These are phyloP conservation scores for barley (Hordeum vulgare) DNA, from an alignment of 176 grass and related monocot species.

Conservation along the genomic window DNA sequence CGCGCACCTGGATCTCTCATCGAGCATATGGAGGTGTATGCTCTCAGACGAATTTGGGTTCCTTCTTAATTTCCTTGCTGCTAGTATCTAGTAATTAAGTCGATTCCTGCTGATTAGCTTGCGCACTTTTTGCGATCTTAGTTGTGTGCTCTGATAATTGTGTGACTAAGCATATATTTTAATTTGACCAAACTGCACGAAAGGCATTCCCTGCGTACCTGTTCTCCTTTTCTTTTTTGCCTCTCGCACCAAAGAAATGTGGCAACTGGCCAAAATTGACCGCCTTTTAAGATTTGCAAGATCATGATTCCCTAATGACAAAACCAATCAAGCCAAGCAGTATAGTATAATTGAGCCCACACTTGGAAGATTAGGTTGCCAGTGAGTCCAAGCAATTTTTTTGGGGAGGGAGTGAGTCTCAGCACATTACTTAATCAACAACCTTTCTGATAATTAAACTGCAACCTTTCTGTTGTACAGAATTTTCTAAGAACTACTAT, in stretches of 20 bases:
- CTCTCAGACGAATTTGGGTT: not conserved
- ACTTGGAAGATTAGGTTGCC: not conserved
- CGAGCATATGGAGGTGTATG: not conserved
- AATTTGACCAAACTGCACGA: not conserved
- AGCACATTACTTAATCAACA: not conserved
- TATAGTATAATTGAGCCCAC: not conserved
- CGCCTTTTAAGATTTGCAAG: not conserved
- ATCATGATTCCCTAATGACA: not conserved
- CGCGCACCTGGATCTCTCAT: not conserved
- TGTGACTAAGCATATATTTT: not conserved
- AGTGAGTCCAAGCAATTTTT: not conserved
- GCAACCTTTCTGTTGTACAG: too few relatives aligned
- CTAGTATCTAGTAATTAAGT: not conserved
- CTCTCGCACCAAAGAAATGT: not conserved
- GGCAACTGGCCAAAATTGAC: constrained; percentile 6
- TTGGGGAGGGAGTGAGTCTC: not conserved
- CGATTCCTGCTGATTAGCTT: not conserved
- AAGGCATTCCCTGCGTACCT: not conserved
- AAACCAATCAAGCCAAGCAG: not conserved
- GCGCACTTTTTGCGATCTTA: not conserved
- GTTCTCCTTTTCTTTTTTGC: not conserved
- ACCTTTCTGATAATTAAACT: not conserved
- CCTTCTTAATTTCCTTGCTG: not conserved
- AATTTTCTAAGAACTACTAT: too few relatives aligned
- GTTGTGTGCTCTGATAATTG: not conserved